A percentile compares a stretch with the other conserved stretches of the same genome.
These are phyloP conservation scores for Otatea glauca DNA, from an alignment of 176 grass and related monocot species.

Conservation along the genomic window DNA sequence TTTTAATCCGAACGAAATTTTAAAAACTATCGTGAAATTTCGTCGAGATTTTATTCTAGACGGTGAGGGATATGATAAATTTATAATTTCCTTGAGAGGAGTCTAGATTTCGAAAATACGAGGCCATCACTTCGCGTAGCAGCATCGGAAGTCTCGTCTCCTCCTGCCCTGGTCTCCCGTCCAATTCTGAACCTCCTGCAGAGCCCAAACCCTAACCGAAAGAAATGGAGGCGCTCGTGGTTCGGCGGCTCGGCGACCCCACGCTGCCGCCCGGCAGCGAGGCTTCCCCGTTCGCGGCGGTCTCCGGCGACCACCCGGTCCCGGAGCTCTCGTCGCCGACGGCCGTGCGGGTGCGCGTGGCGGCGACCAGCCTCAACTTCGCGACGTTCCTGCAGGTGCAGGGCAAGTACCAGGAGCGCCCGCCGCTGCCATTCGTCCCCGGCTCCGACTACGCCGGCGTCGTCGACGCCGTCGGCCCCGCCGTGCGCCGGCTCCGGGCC, in stretches of 20 bases:
- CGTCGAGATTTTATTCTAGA: too few relatives aligned
- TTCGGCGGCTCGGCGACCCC: slow-evolving; percentile 75
- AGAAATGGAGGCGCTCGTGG: slow-evolving; percentile 78
- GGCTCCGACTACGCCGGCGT: slow-evolving; percentile 86
- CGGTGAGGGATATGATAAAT: too few relatives aligned
- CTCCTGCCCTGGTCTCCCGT: background rate
- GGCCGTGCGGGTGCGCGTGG: slow-evolving; percentile 71
- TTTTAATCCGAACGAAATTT: too few relatives aligned
- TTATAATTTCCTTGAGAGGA: too few relatives aligned
- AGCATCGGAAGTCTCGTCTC: too few relatives aligned
- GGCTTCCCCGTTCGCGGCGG: slow-evolving; percentile 52
- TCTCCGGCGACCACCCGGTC: slow-evolving; percentile 50
- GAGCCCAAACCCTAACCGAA: background rate
- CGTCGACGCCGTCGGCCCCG: slow-evolving; percentile 75
- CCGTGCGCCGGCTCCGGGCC: slow-evolving; percentile 56
- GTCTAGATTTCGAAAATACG: too few relatives aligned
- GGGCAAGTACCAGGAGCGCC: slow-evolving; percentile 88
- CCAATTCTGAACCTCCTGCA: slow-evolving; percentile 14
- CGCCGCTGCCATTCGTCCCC: slow-evolving; percentile 67
- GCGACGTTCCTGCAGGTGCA: slow-evolving; percentile 84
- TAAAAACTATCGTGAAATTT: too few relatives aligned
- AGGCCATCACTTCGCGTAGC: too few relatives aligned
- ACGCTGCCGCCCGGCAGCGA: slow-evolving; percentile 52
- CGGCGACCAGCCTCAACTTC: slow-evolving; percentile 82
- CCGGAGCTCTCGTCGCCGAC: slow-evolving; percentile 62